Base-by-base conservation (phyloP, 768 basidiomycete species). In the Fomitopsis serialis region DNA sequence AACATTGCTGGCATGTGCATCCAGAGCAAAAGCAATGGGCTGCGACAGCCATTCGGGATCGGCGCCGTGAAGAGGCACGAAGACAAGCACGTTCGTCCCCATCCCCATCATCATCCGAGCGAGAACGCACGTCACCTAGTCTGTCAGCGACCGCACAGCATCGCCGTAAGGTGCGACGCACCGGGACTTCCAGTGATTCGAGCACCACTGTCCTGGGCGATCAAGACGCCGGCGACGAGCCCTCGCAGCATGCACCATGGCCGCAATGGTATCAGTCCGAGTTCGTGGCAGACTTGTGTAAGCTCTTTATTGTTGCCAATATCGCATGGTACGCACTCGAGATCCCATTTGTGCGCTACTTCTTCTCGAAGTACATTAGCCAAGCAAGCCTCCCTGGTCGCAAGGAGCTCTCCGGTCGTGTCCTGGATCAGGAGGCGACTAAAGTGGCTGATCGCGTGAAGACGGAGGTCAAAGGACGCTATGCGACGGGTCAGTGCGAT, bases 211-310 rank as follows among this genome's bases (percentile, higher is more conserved):
- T 40, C 37, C 37, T 7, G 37, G 7, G 19, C 19, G 15, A 40
- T 40, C 37, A 40, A 40, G 37, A 35, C 15, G 34, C 9, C 19
- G 15, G 7, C 19, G 37, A 40, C 7, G 7, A 40, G 37, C 15
- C 37, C 15, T 19, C 37, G 15, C 37, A 17, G 37, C 7, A 4
- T 24, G 37, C 37, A 40, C 15, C 37, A 5, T 53, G 52, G 52
- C 15, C 52, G 13, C 13, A 47, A 15, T 6, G 23, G 9, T 19
- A 25, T 10, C 52, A 53, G 36, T 35, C 24, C 4, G 45, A 53
- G 23, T 53, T 53, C 21, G 45, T 19, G 11, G 45, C 22, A n/a
- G 52, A 53, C 23, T 23, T 53, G 11, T n/a, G n/a, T n/a, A n/a
- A n/a, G n/a, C n/a, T n/a, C n/a, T n/a, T n/a, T n/a, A n/a, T n/a